Evolutionary conservation across 306 rosid genomes (phyloP).

Genomic region (Vicia villosa): DNA sequence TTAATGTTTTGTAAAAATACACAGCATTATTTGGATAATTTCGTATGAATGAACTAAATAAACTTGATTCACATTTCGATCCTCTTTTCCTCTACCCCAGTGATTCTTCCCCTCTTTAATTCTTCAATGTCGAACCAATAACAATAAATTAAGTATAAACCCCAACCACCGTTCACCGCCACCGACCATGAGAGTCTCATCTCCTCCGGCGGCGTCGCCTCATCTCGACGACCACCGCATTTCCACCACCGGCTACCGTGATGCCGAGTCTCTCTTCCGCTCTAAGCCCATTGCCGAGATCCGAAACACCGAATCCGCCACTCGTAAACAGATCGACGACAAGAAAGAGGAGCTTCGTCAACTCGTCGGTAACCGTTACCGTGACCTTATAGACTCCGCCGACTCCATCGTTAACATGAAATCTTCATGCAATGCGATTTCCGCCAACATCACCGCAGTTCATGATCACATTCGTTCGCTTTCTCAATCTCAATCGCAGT

Average conservation of each 20-base stretch:
- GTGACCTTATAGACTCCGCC: constrained; percentile 96
- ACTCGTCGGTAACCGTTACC: constrained; percentile 90
- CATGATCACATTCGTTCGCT: constrained; percentile 60
- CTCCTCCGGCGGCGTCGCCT: constrained; percentile 35
- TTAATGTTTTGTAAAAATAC: too few relatives aligned
- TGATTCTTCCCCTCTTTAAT: neutral
- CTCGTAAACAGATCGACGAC: constrained; percentile 80
- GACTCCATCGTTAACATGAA: constrained; percentile 92
- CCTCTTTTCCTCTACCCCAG: neutral
- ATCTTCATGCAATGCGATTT: constrained; percentile 61
- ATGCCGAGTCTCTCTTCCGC: constrained; percentile 83
- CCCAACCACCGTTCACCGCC: constrained; percentile 16
- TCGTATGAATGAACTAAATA: neutral
- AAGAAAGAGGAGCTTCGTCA: constrained; percentile 99
- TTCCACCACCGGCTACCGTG: constrained; percentile 54
- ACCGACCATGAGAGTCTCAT: constrained; percentile 45
- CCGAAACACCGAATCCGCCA: constrained; percentile 68
- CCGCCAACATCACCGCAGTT: constrained; percentile 67
- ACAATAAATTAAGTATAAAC: constrained; percentile 6
- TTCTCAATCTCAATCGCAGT: constrained; percentile 37
- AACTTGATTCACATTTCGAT: neutral
- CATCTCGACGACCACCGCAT: constrained; percentile 48
- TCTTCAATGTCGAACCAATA: constrained; percentile 27
- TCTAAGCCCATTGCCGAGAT: constrained; percentile 82
- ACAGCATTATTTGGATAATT: too few relatives aligned